Evolutionary conservation across 2,329 filamentous ascomycete genomes (phyloP).

Genomic region (Claviceps cyperi): DNA sequence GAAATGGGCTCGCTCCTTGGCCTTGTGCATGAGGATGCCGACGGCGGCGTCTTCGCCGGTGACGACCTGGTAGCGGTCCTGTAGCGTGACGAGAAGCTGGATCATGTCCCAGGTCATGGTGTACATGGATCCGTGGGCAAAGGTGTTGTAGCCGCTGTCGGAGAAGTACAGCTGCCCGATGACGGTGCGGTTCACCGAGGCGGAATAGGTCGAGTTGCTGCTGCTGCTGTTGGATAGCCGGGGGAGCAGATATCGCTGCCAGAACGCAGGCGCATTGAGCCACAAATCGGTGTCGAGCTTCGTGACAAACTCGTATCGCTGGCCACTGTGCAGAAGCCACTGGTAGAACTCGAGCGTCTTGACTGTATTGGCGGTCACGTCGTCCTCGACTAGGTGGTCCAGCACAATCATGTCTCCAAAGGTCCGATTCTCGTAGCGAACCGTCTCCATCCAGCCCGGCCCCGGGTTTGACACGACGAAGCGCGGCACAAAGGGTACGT

Average conservation of each 20-base stretch:
- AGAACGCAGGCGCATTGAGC: slow-evolving; percentile 18
- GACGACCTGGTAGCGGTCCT: slow-evolving; percentile 13
- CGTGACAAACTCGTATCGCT: slow-evolving; percentile 16
- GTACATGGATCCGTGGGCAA: slow-evolving; percentile 20
- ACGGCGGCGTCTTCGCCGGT: slow-evolving; percentile 18
- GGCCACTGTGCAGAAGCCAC: slow-evolving; percentile 13
- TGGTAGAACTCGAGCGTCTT: slow-evolving; percentile 21
- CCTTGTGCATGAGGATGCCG: slow-evolving; percentile 15
- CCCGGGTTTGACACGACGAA: slow-evolving; percentile 20
- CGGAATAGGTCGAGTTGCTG: background rate
- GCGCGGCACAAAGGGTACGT: slow-evolving; percentile 15
- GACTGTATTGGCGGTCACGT: slow-evolving; percentile 18
- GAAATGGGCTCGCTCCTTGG: slow-evolving; percentile 11
- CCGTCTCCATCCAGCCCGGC: slow-evolving; percentile 11
- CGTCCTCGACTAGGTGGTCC: slow-evolving; percentile 17
- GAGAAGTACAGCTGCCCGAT: slow-evolving; percentile 17
- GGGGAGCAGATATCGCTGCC: slow-evolving; percentile 14
- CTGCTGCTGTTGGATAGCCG: slow-evolving; percentile 5
- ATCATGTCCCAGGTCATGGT: slow-evolving; percentile 20
- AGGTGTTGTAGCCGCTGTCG: slow-evolving; percentile 11
- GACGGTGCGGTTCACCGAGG: slow-evolving; percentile 12
- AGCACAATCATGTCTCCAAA: slow-evolving; percentile 21
- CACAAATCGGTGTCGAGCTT: slow-evolving; percentile 20
- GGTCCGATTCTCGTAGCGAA: slow-evolving; percentile 17
- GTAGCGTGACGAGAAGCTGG: slow-evolving; percentile 13